These are phyloP conservation scores for Brassica cretica DNA, from an alignment of 345 rosid genomes.

Conservation along the genomic window DNA sequence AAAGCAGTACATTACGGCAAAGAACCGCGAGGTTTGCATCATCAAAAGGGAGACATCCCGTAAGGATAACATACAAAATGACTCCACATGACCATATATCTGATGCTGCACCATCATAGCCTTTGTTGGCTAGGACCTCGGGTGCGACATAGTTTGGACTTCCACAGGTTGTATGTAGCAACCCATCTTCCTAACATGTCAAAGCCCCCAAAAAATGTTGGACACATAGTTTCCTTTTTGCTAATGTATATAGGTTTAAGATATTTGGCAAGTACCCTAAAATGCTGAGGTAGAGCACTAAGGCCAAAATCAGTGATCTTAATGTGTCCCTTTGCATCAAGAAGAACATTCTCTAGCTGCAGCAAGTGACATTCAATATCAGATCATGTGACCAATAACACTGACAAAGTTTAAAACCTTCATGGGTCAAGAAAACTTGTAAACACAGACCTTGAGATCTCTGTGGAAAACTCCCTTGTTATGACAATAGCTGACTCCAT, in stretches of 20 bases:
- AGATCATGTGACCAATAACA: constrained; percentile 21
- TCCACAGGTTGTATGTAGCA: constrained; percentile 91
- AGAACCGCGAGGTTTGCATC: constrained; percentile 87
- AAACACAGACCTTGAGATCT: constrained; percentile 73
- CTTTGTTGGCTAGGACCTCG: constrained; percentile 78
- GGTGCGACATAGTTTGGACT: constrained; percentile 96
- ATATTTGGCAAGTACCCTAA: constrained; percentile 52
- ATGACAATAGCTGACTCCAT: constrained; percentile 84
- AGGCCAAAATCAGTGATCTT: constrained; percentile 95
- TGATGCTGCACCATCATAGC: constrained; percentile 85
- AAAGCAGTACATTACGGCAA: constrained; percentile 61
- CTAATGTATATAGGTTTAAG: constrained; percentile 18
- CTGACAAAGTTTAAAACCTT: constrained; percentile 1
- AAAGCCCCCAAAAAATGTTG: neutral
- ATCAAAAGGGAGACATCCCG: constrained; percentile 85
- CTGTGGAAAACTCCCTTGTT: constrained; percentile 78
- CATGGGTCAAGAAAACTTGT: neutral
- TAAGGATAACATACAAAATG: constrained; percentile 78
- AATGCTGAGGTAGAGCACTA: constrained; percentile 85
- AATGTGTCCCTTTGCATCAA: constrained; percentile 72
- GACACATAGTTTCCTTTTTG: constrained; percentile 11
- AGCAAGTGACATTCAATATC: neutral
- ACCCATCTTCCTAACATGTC: constrained; percentile 65
- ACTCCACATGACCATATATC: constrained; percentile 97
- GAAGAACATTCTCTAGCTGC: constrained; percentile 79